Evolutionary conservation across 345 rosid genomes (phyloP).

Genomic region (Capsella bursapastoris): DNA sequence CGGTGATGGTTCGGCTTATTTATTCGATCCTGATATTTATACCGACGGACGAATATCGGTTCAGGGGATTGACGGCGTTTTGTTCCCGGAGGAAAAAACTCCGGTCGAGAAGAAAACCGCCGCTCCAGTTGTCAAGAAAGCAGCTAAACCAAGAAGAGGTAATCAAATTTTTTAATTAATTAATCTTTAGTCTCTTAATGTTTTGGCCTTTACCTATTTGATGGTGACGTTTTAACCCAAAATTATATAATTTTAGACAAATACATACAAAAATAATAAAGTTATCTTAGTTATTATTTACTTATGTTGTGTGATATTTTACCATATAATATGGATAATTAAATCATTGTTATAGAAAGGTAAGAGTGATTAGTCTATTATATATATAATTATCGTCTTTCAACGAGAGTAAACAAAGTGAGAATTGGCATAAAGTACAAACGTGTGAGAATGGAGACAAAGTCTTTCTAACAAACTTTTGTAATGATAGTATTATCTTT

Average conservation of each 20-base stretch:
- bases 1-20: constrained; percentile 56
- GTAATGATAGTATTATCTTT: constrained; percentile 8
- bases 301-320: constrained; percentile 16
- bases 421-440: not conserved
- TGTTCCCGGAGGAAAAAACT: constrained; percentile 61
- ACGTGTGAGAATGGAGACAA: constrained; percentile 38
- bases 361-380: constrained; percentile 21
- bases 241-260: not conserved
- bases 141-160: constrained; percentile 73
- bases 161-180: constrained; percentile 30
- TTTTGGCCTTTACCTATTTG: constrained; percentile 3
- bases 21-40: constrained; percentile 73
- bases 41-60: constrained; percentile 85
- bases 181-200: not conserved
- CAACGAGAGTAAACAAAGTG: constrained; percentile 27
- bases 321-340: not conserved
- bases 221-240: constrained; percentile 30
- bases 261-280: not conserved
- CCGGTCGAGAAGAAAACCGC: constrained; percentile 38
- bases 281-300: not conserved
- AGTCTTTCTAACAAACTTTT: constrained; percentile 37
- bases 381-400: constrained; percentile 20
- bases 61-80: constrained; percentile 76
- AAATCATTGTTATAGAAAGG: constrained; percentile 27
- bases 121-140: constrained; percentile 45